Base-by-base conservation (phyloP, 441 rosid species). In the Adansonia grandidieri region DNA sequence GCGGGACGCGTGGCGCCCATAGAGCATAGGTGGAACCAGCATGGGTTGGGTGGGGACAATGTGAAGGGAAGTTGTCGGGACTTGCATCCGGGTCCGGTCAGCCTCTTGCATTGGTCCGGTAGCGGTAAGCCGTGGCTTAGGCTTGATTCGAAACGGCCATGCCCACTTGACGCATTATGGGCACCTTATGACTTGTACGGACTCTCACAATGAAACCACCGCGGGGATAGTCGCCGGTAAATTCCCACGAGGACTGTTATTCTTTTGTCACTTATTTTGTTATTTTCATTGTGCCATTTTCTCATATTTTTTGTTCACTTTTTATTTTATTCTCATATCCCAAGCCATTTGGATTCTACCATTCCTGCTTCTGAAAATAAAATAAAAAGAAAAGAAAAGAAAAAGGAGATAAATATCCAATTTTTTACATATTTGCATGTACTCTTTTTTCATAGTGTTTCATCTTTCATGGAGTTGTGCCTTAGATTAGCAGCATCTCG, bases 21-120 rank as follows among this genome's bases (percentile, higher is more conserved):
- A 45, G 93, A 86, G 85, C 95, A 91, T 82, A 80, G 95, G 80
- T 91, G 95, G 95, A 91, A 91, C 79, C 95, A 89, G 75, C 95
- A 91, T 64, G 95, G 95, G 13, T 76, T 91, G 56, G 95, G 95
- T 9, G 95, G 95, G 6, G 95, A 91, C 76, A 91, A 91, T 68
- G 91, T 89, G 60, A 82, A 76, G 77, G 95, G 95, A 40, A 89
- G 92, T 77, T 91, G 95, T 67, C 88, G 95, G 10, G 85, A 91
- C 81, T 77, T 91, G 66, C 95, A 91, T 67, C 88, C 95, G 0
- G 95, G 95, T 67, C 91, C 93, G 47, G 89, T 89, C 40, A 91
- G 95, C 80, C 85, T 91, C 17, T 82, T 91, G 70, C 95, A 91
- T 85, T 91, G 95, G 95, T 91, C 95, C 50, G 93, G 95, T 45